phyloP scores from a whole-genome alignment of 192 early-diverging fungal genomes.

The Backusella luteola region DNA sequence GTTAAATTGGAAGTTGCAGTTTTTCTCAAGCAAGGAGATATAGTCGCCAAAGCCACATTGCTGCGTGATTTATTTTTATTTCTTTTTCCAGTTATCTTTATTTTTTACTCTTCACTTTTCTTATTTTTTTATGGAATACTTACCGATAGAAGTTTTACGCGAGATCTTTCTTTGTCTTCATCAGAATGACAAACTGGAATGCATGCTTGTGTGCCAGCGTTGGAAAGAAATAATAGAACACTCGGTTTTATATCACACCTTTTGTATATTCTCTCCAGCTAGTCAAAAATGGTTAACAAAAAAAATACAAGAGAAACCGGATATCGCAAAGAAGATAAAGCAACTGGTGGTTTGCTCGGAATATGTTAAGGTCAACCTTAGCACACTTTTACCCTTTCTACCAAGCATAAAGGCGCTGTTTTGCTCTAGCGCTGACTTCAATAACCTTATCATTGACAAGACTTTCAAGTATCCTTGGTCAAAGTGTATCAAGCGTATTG shows the following conservation, averaged over 20 bases:
- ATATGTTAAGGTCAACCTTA: neutral
- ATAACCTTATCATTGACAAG: neutral
- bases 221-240: neutral
- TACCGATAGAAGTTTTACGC: neutral
- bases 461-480: neutral
- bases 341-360: neutral
- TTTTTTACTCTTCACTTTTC: neutral
- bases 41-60: neutral
- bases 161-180: neutral
- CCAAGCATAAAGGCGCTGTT: neutral
- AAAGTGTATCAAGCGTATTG: neutral
- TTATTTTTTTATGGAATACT: neutral
- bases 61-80: neutral
- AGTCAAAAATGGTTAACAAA: neutral
- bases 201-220: neutral
- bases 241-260: neutral
- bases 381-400: neutral
- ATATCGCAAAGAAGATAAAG: neutral
- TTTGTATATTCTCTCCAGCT: neutral
- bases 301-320: neutral
- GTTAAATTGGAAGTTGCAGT: too few relatives aligned
- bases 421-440: neutral
- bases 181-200: constrained; percentile 1
- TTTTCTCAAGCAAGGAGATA: neutral
- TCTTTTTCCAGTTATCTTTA: neutral